Percentiles rank a stretch among this genome's conserved stretches.
Conservation (phyloP, 805 yeast genomes). For the Nakazawaea holstii region DNA sequence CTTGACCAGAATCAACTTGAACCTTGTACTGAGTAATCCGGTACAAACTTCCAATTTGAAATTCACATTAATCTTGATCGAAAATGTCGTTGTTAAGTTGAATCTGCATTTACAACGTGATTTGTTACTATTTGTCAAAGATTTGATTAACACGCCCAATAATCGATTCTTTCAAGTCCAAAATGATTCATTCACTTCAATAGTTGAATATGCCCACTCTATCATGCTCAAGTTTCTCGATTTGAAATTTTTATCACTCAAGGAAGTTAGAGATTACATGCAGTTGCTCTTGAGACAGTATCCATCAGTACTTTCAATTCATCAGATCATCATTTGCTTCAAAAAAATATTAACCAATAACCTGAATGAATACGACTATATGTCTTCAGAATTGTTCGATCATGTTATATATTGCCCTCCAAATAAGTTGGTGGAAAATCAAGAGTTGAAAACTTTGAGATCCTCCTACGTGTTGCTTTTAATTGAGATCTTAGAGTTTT, state of each 20-base stretch:
- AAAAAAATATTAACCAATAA: background rate
- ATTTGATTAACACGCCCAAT: conserved; percentile 19
- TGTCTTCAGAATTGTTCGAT: conserved; percentile 2
- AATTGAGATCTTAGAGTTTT: conserved; percentile 47
- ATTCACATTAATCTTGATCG: conserved; percentile 43
- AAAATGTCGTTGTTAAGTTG: conserved; percentile 30
- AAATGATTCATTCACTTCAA: conserved; percentile 18
- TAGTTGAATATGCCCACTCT: conserved; percentile 63
- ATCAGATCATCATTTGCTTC: background rate
- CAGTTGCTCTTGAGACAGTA: conserved; percentile 1
- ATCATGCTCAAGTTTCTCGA: conserved; percentile 35
- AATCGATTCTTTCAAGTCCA: conserved; percentile 15
- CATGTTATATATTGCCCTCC: conserved; percentile 4
- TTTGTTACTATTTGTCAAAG: conserved; percentile 21
- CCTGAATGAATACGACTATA: conserved; percentile 10
- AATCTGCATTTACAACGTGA: conserved; percentile 17
- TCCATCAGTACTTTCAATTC: background rate
- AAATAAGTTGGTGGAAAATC: conserved; percentile 17
- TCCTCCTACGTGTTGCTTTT: conserved; percentile 43
- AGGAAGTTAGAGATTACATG: background rate
- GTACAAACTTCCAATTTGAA: conserved; percentile 33
- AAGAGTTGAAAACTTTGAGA: conserved; percentile 26
- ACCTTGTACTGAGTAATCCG: conserved; percentile 24
- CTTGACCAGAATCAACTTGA: conserved; percentile 20
- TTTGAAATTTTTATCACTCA: background rate